phyloP scores from a whole-genome alignment of 805 yeast genomes.

The Spathaspora gorwiae region DNA sequence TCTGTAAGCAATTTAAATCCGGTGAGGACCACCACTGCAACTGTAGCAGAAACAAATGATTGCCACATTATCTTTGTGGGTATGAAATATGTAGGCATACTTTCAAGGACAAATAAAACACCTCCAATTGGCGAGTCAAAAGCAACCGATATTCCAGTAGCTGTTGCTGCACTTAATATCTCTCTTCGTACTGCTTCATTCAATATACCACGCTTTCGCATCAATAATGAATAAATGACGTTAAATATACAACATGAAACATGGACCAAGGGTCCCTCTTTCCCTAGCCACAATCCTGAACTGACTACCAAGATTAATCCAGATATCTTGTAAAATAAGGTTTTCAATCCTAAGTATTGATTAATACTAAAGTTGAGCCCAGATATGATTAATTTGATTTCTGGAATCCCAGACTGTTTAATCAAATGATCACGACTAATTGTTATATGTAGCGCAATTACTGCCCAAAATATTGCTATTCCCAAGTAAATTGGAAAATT shows the following conservation, averaged over 20 bases:
- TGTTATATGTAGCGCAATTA: constrained; percentile 28
- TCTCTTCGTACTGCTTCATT: constrained; percentile 66
- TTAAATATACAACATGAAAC: constrained; percentile 58
- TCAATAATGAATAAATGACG: constrained; percentile 21
- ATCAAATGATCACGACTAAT: constrained; percentile 21
- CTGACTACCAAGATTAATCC: constrained; percentile 66
- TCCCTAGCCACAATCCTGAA: constrained; percentile 78
- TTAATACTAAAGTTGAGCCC: constrained; percentile 51
- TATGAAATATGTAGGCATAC: constrained; percentile 57
- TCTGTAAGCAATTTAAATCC: constrained; percentile 38
- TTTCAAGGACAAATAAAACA: constrained; percentile 71
- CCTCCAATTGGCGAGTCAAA: constrained; percentile 89
- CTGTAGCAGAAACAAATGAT: constrained; percentile 73
- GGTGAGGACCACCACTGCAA: constrained; percentile 57
- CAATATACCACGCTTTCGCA: constrained; percentile 2
- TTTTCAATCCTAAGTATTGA: constrained; percentile 46
- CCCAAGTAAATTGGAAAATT: constrained; percentile 34
- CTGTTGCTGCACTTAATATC: constrained; percentile 66
- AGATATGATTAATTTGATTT: constrained; percentile 60
- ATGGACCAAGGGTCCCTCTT: constrained; percentile 85
- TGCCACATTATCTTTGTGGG: constrained; percentile 74
- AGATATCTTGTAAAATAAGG: constrained; percentile 51
- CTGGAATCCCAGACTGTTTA: constrained; percentile 64
- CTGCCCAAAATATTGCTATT: constrained; percentile 20
- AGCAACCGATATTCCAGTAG: constrained; percentile 82